These are phyloP conservation scores for Stipa capillata DNA, from an alignment of 176 grass and related monocot species.

Conservation along the genomic window DNA sequence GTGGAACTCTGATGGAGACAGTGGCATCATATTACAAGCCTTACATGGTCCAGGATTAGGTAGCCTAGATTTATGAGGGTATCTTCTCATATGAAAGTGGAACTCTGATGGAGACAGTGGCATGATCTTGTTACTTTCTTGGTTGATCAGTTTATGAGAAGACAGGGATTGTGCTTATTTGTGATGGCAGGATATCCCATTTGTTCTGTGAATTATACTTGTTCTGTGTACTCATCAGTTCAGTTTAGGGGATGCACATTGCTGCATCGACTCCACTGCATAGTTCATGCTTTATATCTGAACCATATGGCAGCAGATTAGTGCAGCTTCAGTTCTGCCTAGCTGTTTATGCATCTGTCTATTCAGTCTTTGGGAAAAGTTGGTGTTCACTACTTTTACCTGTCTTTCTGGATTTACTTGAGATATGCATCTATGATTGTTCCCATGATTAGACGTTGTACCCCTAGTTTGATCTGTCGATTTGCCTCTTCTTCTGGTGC, in stretches of 20 bases:
- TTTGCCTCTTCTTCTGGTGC: slow-evolving; percentile 17
- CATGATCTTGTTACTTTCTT: slow-evolving; percentile 21
- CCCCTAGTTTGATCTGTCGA: slow-evolving; percentile 12
- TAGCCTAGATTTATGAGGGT: slow-evolving; percentile 5
- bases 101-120: not conserved
- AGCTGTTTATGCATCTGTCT: slow-evolving; percentile 29
- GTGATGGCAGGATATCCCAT: not conserved
- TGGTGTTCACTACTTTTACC: slow-evolving; percentile 2
- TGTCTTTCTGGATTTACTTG: slow-evolving; percentile 27
- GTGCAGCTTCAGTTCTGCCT: slow-evolving; percentile 5
- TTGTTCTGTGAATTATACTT: not conserved
- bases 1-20: not conserved
- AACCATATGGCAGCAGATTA: not conserved
- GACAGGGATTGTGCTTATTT: not conserved
- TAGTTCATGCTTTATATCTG: slow-evolving; percentile 13
- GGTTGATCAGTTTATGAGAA: not conserved
- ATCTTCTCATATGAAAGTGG: not conserved
- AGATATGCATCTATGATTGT: slow-evolving; percentile 30
- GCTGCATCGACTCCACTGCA: not conserved
- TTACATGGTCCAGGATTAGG: slow-evolving; percentile 22
- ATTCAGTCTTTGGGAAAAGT: slow-evolving; percentile 32
- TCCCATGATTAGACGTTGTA: slow-evolving; percentile 20
- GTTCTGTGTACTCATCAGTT: not conserved
- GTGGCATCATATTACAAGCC: not conserved
- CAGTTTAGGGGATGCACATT: not conserved